Percentiles rank a stretch among this genome's conserved stretches.
Evolutionary conservation across 495 filamentous ascomycete genomes (phyloP).

Genomic region (Cenococcum geophilum): DNA sequence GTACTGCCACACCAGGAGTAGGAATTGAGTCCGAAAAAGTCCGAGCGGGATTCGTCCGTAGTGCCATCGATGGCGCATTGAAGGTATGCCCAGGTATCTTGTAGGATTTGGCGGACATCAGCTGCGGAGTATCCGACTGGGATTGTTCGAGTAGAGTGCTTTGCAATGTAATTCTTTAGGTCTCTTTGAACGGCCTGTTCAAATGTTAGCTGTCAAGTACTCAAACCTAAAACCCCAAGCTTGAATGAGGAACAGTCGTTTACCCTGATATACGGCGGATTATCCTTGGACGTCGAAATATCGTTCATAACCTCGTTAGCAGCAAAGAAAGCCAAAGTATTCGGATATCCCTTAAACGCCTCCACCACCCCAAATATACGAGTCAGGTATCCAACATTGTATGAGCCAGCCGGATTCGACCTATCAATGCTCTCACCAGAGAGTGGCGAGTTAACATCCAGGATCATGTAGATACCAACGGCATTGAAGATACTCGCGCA

Average conservation of each 20-base stretch:
- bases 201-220: slow-evolving; percentile 5
- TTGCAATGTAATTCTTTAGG: slow-evolving; percentile 79
- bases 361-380: slow-evolving; percentile 87
- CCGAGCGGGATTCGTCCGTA: slow-evolving; percentile 59
- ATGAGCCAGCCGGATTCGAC: slow-evolving; percentile 58
- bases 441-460: slow-evolving; percentile 92
- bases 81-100: slow-evolving; percentile 78
- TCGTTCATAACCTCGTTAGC: slow-evolving; percentile 93
- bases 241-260: slow-evolving; percentile 2
- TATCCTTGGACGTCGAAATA: slow-evolving; percentile 45
- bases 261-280: slow-evolving; percentile 58
- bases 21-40: slow-evolving; percentile 90
- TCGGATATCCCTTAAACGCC: slow-evolving; percentile 89
- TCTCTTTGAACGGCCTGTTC: slow-evolving; percentile 66
- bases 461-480: slow-evolving; percentile 66
- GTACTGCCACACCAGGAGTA: slow-evolving; percentile 86
- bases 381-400: slow-evolving; percentile 68
- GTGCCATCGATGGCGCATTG: slow-evolving; percentile 68
- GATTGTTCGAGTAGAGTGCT: slow-evolving; percentile 60
- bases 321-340: slow-evolving; percentile 84
- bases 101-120: slow-evolving; percentile 72
- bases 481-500: slow-evolving; percentile 90
- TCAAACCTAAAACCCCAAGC: not conserved
- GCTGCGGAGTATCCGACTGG: slow-evolving; percentile 94
- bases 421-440: slow-evolving; percentile 68